Percentiles rank a stretch among this genome's conserved stretches.
Conservation (phyloP, 495 filamentous ascomycete species). For the Amniculicola lignicola region DNA sequence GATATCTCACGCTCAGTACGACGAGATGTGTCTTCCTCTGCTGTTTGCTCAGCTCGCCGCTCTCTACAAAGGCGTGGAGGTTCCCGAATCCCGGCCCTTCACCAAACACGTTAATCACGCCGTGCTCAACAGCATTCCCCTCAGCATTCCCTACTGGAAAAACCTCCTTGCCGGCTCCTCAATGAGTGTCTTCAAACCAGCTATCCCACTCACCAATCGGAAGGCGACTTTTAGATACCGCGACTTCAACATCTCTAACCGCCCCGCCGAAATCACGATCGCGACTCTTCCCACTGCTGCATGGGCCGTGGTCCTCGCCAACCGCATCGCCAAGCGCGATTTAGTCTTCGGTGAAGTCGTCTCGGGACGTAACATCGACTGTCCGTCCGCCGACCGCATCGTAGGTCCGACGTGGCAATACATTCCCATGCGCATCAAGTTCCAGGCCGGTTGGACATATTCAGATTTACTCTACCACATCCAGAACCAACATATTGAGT, state of each 20-base stretch:
- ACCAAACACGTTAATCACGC: conserved; percentile 58
- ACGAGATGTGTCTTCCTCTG: conserved; percentile 64
- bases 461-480: conserved; percentile 24
- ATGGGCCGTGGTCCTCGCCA: conserved; percentile 60
- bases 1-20: conserved; percentile 73
- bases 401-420: conserved; percentile 31
- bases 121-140: conserved; percentile 46
- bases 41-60: conserved; percentile 56
- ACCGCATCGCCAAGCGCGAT: conserved; percentile 48
- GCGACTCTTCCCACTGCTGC: conserved; percentile 58
- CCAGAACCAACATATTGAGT: conserved; percentile 25
- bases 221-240: conserved; percentile 43
- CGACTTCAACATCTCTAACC: conserved; percentile 46
- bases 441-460: conserved; percentile 27
- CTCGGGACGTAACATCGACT: conserved; percentile 45
- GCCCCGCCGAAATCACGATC: conserved; percentile 52
- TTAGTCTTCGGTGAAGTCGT: conserved; percentile 62
- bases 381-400: conserved; percentile 15
- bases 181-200: conserved; percentile 46
- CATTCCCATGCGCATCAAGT: conserved; percentile 25
- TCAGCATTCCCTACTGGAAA: conserved; percentile 57
- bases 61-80: conserved; percentile 49
- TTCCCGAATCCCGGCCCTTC: conserved; percentile 52
- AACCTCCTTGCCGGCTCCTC: conserved; percentile 52
- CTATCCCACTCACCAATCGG: conserved; percentile 29